Base-by-base conservation (phyloP, 202 grass and related monocot genomes). In the Elaeis oleifera region DNA sequence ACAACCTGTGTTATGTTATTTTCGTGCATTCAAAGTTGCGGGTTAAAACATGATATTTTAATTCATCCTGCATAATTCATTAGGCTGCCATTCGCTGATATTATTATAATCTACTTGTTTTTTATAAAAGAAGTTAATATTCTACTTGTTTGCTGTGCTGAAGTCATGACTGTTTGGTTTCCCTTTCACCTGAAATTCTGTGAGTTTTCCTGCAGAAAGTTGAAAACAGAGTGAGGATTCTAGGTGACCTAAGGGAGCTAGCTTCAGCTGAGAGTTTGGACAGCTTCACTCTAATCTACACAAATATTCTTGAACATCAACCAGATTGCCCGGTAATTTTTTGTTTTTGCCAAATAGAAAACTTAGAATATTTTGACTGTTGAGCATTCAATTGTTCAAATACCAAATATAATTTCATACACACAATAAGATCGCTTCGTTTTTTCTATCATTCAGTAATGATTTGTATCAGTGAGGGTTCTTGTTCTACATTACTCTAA, bases 211-310 rank as follows among this genome's bases (percentile, higher is more conserved):
- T 83, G 9, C 80, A 99, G 95, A 99, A 99, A 99, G 88, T 99
- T 64, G 95, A 99, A 71, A 94, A 72, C 74, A 94, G 95, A 80
- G 80, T 99, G 49, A 84, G 89, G 24, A 89, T 94, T 82, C 58
- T 99, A 63, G 85, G 77, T 69, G 95, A 99, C 94, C 80, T 99
- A 44, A 94, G 88, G 66, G 95, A 99, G 72, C 80, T 99, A 54
- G 95, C 85, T 75, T 99, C 95, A 65, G 95, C 95, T 71, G 95
- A 94, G 80, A 94, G 88, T 80, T 76, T 99, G 67, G 95, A 99
- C 68, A 94, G 72, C 76, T 99, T 99, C 65, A 99, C 95, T 74
- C 82, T 99, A 32, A 83, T 99, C 68, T 99, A 99, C 53, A 99
- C 88, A 58, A 90, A 89, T 74, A 99, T 99, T 74, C 80, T 99